These are phyloP conservation scores for Pseudogymnoascus destructans DNA, from an alignment of 2,329 filamentous ascomycete genomes.

Conservation along the genomic window DNA sequence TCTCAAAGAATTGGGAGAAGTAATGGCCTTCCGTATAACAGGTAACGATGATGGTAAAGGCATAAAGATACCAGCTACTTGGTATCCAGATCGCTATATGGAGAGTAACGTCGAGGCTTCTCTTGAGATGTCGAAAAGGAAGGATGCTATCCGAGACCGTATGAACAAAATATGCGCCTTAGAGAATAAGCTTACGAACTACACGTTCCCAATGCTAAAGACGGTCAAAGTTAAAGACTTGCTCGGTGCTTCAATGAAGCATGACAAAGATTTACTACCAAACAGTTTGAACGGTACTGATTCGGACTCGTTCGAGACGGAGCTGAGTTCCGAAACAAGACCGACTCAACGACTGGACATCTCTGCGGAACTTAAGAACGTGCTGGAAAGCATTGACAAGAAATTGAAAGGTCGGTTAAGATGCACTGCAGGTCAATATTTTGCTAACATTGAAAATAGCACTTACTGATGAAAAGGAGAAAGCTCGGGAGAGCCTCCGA, in stretches of 20 bases:
- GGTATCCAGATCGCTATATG: slow-evolving; percentile 44
- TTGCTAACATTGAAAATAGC: slow-evolving; percentile 18
- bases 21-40: slow-evolving; percentile 35
- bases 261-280: slow-evolving; percentile 19
- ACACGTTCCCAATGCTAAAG: slow-evolving; percentile 15
- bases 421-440: background rate
- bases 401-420: slow-evolving; percentile 22
- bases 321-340: slow-evolving; percentile 3
- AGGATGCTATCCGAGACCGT: slow-evolving; percentile 21
- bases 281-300: slow-evolving; percentile 11
- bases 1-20: slow-evolving; percentile 31
- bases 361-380: slow-evolving; percentile 20
- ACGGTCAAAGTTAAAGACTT: slow-evolving; percentile 23
- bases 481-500: slow-evolving; percentile 21
- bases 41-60: slow-evolving; percentile 30
- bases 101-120: slow-evolving; percentile 34
- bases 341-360: slow-evolving; percentile 15
- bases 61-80: slow-evolving; percentile 37
- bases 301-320: slow-evolving; percentile 12
- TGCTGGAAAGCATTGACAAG: slow-evolving; percentile 24
- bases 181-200: slow-evolving; percentile 21
- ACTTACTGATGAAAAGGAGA: slow-evolving; percentile 23
- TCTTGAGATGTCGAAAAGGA: slow-evolving; percentile 29
- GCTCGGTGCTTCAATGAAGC: slow-evolving; percentile 21
- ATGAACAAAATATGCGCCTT: slow-evolving; percentile 18